Evolutionary conservation across 768 basidiomycete genomes (phyloP), one percentile per base, ranked within the genome.

Genomic region (Amanita rimosa): DNA sequence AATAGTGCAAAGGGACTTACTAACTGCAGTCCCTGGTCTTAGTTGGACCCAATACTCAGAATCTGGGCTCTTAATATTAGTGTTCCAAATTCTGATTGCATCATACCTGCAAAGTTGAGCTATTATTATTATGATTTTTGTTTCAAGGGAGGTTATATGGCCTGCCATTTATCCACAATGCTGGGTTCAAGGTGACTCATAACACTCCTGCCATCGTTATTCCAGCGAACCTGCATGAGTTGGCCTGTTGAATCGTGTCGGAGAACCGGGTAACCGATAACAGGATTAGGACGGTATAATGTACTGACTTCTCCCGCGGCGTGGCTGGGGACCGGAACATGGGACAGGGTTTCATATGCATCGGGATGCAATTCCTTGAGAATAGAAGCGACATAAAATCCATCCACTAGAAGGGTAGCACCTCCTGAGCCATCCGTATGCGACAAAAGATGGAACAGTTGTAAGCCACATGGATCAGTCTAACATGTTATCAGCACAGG

Each of bases 391-490:
- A 82, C 85, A 60, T 94, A 86, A 71, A 96, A 96, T 21, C 91
- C 94, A 59, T 99, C 95, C 11, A 97, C 91, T 37, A 98, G 82
- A n/a, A 97, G 74, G 3, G 89, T 89, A 3, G 81, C 73, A 13
- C 95, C 95, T 1, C 95, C 95, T 11, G 73, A 71, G 16, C 92
- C 92, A 1, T 80, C 78, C 2, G 81, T 76, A 61, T 89, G 80
- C 0, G 85, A 87, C 33, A 97, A 79, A 38, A 97, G 74, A 64
- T 99, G 96, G 69, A 98, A 97, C 40, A 96, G 70, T 58, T 99
- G 96, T 10, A 98, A 69, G n/a, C 95, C 94, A 49, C 85, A 86
- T 3, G 95, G 94, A 62, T 97, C 90, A 21, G 86, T 94, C 87
- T 91, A 13, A 54, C 34, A 19, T 19, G 17, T 27, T n/a, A 43